Percentiles rank a stretch among this genome's conserved stretches.
phyloP scores from a whole-genome alignment of 352 stramenopile genomes.

The Pythium phragmiticola region DNA sequence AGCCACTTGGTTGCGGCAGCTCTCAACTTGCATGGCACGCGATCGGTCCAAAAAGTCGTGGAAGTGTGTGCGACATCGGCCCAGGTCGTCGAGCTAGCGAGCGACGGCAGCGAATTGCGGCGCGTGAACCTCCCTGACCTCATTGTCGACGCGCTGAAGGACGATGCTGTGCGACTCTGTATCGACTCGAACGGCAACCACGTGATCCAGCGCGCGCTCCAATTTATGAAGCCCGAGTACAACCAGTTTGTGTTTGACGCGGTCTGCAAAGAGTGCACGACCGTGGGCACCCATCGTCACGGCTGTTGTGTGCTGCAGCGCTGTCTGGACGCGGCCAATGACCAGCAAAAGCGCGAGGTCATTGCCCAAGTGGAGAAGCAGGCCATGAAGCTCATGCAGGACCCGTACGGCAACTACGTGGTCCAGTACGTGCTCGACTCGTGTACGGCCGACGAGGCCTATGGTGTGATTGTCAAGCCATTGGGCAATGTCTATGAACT shows the following conservation, averaged over 20 bases:
- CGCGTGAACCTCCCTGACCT: slow-evolving; percentile 79
- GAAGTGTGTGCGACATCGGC: slow-evolving; percentile 91
- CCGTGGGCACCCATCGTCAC: slow-evolving; percentile 96
- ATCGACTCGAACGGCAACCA: slow-evolving; percentile 98
- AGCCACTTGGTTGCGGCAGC: slow-evolving; percentile 93
- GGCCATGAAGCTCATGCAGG: slow-evolving; percentile 95
- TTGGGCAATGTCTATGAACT: slow-evolving; percentile 93
- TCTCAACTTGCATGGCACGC: slow-evolving; percentile 97
- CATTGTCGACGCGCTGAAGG: slow-evolving; percentile 93
- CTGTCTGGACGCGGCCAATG: slow-evolving; percentile 92
- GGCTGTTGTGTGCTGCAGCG: slow-evolving; percentile 97
- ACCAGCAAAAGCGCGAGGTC: slow-evolving; percentile 85
- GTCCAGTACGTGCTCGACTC: slow-evolving; percentile 91
- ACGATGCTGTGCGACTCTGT: slow-evolving; percentile 93
- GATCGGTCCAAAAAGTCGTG: slow-evolving; percentile 98
- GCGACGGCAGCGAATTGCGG: slow-evolving; percentile 37
- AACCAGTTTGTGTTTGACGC: slow-evolving; percentile 97
- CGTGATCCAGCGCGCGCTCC: slow-evolving; percentile 96
- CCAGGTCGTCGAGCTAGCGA: slow-evolving; percentile 59
- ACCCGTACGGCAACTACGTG: slow-evolving; percentile 92
- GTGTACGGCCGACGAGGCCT: slow-evolving; percentile 79
- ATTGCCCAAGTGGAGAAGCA: slow-evolving; percentile 95
- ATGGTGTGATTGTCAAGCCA: slow-evolving; percentile 79
- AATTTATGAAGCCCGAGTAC: slow-evolving; percentile 93
- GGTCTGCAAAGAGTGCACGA: slow-evolving; percentile 94